phyloP scores from a whole-genome alignment of 352 stramenopile species.

The Globisporangium heterothallicum region DNA sequence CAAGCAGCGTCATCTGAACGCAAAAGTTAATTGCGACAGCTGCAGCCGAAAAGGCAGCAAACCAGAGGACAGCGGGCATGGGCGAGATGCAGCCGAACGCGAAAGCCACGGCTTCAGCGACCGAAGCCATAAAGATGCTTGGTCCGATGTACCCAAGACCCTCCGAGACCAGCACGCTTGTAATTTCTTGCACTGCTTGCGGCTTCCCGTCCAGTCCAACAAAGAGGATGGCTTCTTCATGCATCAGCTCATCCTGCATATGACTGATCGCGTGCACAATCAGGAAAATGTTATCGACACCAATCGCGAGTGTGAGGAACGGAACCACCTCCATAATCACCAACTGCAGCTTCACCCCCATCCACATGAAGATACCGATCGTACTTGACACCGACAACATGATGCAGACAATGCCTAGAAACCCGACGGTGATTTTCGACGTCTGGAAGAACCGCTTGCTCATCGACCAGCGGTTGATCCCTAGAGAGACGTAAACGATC shows the following conservation, averaged over 20 bases:
- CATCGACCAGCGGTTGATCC: slow-evolving; percentile 57
- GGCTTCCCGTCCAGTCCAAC: slow-evolving; percentile 37
- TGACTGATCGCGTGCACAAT: slow-evolving; percentile 50
- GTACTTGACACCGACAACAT: slow-evolving; percentile 53
- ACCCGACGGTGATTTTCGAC: slow-evolving; percentile 57
- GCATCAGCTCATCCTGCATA: slow-evolving; percentile 40
- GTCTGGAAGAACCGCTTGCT: slow-evolving; percentile 48
- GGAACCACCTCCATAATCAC: slow-evolving; percentile 67
- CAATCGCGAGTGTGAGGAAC: slow-evolving; percentile 59
- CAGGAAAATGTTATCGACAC: slow-evolving; percentile 69
- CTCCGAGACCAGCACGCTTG: slow-evolving; percentile 42
- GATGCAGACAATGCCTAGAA: slow-evolving; percentile 61
- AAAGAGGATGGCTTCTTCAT: slow-evolving; percentile 46
- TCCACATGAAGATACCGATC: slow-evolving; percentile 65
- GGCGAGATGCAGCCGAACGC: slow-evolving; percentile 46
- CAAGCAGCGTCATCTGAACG: slow-evolving; percentile 65
- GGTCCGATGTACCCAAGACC: slow-evolving; percentile 44
- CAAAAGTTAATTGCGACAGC: slow-evolving; percentile 46
- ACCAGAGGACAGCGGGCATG: slow-evolving; percentile 61
- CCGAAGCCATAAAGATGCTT: slow-evolving; percentile 47
- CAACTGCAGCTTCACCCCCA: slow-evolving; percentile 53
- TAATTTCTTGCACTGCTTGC: slow-evolving; percentile 43
- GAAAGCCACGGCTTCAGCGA: slow-evolving; percentile 43
- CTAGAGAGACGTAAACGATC: slow-evolving; percentile 62
- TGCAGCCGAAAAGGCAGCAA: slow-evolving; percentile 45